Percentiles rank a stretch among this genome's conserved stretches.
These are phyloP conservation scores for Leishmania tarentolae DNA, from an alignment of 208 protist genomes.

Conservation along the genomic window DNA sequence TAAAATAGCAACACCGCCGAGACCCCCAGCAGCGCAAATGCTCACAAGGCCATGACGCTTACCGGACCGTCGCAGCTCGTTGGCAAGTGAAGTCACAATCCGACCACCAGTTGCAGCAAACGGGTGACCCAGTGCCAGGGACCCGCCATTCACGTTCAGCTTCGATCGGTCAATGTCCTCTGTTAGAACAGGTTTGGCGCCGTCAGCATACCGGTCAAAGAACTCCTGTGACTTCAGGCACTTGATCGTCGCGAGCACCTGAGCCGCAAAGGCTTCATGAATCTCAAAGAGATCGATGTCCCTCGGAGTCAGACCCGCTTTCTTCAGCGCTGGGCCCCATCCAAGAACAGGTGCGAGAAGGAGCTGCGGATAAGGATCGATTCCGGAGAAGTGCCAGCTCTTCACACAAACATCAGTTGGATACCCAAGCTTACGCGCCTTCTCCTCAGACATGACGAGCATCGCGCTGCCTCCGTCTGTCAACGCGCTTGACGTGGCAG, in stretches of 20 bases:
- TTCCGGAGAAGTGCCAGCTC: constrained; percentile 73
- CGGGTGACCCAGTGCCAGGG: constrained; percentile 84
- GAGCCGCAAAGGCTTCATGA: constrained; percentile 90
- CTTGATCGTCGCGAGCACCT: constrained; percentile 84
- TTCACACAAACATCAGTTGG: constrained; percentile 68
- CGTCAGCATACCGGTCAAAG: constrained; percentile 53
- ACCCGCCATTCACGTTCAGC: constrained; percentile 81
- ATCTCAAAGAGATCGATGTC: constrained; percentile 91
- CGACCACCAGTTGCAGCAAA: constrained; percentile 89
- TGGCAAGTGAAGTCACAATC: constrained; percentile 73
- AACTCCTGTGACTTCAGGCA: constrained; percentile 73
- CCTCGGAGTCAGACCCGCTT: constrained; percentile 66
- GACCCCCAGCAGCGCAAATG: constrained; percentile 89
- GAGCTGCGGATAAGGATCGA: constrained; percentile 89
- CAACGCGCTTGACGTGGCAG: constrained; percentile 73
- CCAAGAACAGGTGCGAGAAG: constrained; percentile 83
- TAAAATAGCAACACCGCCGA: constrained; percentile 74
- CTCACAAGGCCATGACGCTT: constrained; percentile 82
- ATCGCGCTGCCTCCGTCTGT: constrained; percentile 86
- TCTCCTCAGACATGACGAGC: constrained; percentile 87
- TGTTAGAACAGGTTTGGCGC: constrained; percentile 37
- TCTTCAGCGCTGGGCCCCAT: constrained; percentile 69
- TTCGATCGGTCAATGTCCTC: constrained; percentile 71
- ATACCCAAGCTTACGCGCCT: constrained; percentile 77
- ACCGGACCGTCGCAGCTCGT: constrained; percentile 77